These are phyloP conservation scores for Wickerhamomyces silvicola DNA, from an alignment of 805 yeast species.

Conservation along the genomic window DNA sequence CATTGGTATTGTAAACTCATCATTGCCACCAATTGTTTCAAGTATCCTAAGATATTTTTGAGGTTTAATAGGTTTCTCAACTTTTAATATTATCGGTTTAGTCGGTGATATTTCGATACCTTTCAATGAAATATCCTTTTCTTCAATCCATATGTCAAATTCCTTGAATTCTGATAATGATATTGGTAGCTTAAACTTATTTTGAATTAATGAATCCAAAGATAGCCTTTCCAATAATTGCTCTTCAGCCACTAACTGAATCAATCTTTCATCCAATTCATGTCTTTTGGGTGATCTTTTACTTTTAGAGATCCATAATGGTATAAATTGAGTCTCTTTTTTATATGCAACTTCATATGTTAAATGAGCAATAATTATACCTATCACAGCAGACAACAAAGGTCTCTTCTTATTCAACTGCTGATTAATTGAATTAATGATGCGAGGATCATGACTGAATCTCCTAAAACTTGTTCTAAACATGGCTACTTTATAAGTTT, in stretches of 20 bases:
- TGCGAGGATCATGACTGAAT: too few relatives aligned
- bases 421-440: too few relatives aligned
- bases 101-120: slow-evolving; percentile 20
- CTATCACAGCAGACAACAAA: too few relatives aligned
- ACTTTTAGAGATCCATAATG: slow-evolving; percentile 14
- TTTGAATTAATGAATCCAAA: slow-evolving; percentile 12
- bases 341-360: too few relatives aligned
- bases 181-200: slow-evolving; percentile 17
- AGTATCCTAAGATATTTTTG: slow-evolving; percentile 10
- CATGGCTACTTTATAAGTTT: too few relatives aligned
- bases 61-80: slow-evolving; percentile 14
- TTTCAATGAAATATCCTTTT: slow-evolving; percentile 13
- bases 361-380: too few relatives aligned
- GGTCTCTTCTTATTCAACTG: too few relatives aligned
- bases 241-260: slow-evolving; percentile 16
- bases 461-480: too few relatives aligned
- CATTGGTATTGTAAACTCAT: slow-evolving; percentile 16
- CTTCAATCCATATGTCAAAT: slow-evolving; percentile 21
- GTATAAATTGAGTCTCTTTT: too few relatives aligned
- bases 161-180: slow-evolving; percentile 8
- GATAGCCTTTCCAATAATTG: slow-evolving; percentile 20
- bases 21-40: slow-evolving; percentile 19
- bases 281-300: slow-evolving; percentile 8
- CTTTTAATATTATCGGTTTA: slow-evolving; percentile 8
- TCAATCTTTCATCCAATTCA: slow-evolving; percentile 13